Base-by-base conservation (phyloP, 345 rosid genomes). In the Syzygium oleosum region DNA sequence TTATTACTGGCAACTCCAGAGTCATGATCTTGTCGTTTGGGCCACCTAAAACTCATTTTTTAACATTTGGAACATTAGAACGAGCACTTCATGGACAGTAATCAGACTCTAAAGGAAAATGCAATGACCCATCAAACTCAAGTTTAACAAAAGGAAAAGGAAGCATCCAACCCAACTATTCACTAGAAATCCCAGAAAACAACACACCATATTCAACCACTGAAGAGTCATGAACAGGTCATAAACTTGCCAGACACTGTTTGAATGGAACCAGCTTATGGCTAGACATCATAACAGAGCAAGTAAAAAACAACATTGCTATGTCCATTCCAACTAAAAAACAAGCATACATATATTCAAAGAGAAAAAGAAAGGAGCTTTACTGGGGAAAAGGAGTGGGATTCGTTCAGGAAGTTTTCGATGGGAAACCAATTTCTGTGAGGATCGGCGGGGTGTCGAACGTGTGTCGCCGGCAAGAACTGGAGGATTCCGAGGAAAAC, bases 381-480 rank as follows among this genome's bases (percentile, higher is more conserved):
- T 51, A 88, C 94, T 14, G 86, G 65, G n/a, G 91, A 86, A 68
- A 90, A 4, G 6, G 88, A 87, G 56, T 56, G 0, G 15, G 85
- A 55, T 38, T 51, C 73, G 84, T 27, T 23, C 43, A 5, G 4
- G 49, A 38, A 19, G 49, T 21, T 38, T 73, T 80, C 80, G 84
- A 88, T 27, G 2, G 92, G 91, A 68, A 91, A 34, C 94, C 93
- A 91, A 46, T 65, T 93, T 86, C 92, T 88, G 41, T 65, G 52
- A 87, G 91, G 92, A 38, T 93, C 92, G 4, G 77, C 63, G 4
- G 93, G 91, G 88, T 93, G 79, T 1, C 92, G 93, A 63, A 91
- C 87, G 88, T 91, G 94, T 59, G 94, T 89, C 46, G 92, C 92
- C 52, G 94, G 93, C 87, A 61, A 63, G 85, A 90, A 85, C 90